phyloP scores from a whole-genome alignment of 2,329 filamentous ascomycete genomes.

The Coniochaeta ligniaria region DNA sequence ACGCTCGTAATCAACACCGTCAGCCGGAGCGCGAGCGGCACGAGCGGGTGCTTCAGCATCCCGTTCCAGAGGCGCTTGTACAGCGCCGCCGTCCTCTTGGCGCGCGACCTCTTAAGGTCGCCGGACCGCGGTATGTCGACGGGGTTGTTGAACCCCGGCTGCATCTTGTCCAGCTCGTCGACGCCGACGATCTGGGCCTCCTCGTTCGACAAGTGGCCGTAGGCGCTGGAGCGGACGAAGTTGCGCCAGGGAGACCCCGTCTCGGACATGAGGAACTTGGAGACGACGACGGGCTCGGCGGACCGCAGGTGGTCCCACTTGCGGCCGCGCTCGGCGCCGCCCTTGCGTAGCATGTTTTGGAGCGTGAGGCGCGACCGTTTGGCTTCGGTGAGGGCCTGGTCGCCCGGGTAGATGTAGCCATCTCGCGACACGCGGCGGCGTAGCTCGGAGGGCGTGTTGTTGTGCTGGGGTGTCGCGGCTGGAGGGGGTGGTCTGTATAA shows the following conservation, averaged over 20 bases:
- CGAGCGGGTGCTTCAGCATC: constrained; percentile 73
- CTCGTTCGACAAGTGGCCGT: constrained; percentile 39
- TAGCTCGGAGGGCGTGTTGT: constrained; percentile 29
- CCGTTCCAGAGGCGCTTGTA: constrained; percentile 57
- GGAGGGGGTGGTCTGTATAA: constrained; percentile 29
- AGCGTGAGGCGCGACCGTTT: constrained; percentile 24
- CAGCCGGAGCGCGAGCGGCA: constrained; percentile 77
- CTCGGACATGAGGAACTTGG: constrained; percentile 33
- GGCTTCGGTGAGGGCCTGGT: constrained; percentile 21
- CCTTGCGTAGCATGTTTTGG: constrained; percentile 39
- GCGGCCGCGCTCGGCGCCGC: constrained; percentile 39
- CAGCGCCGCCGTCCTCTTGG: constrained; percentile 36
- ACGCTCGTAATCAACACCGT: constrained; percentile 78
- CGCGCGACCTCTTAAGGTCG: constrained; percentile 7
- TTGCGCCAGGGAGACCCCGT: constrained; percentile 41
- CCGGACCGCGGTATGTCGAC: constrained; percentile 23
- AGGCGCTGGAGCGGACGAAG: constrained; percentile 46
- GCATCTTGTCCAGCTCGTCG: constrained; percentile 33
- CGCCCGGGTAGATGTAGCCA: constrained; percentile 34
- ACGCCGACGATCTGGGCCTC: constrained; percentile 39
- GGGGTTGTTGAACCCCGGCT: constrained; percentile 38
- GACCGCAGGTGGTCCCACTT: constrained; percentile 55
- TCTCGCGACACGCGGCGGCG: constrained; percentile 38
- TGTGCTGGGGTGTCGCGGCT: constrained; percentile 32
- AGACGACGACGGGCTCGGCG: constrained; percentile 51